Conservation (phyloP, 345 rosid species). For the Mangifera indica region DNA sequence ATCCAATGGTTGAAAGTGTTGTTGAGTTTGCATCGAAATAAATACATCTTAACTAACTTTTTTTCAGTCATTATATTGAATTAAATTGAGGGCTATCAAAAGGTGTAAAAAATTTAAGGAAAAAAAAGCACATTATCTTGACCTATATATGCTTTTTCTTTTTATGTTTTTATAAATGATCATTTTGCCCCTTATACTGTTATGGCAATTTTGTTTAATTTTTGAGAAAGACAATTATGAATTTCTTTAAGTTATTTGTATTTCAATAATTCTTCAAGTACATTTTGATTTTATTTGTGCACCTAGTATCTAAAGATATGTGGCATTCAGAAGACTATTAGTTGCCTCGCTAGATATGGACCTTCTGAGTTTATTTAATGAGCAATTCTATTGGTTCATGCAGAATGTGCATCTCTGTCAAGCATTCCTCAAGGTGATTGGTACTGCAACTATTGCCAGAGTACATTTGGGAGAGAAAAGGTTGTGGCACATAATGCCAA, state of each 20-base stretch:
- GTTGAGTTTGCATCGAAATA: too few species aligned
- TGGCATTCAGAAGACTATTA: neutral
- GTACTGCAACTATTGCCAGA: slow-evolving; percentile 87
- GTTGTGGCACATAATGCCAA: slow-evolving; percentile 59
- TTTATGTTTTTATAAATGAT: too few species aligned
- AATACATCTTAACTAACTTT: too few species aligned
- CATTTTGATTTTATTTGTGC: neutral
- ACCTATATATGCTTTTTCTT: too few species aligned
- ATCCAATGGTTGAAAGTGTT: too few species aligned
- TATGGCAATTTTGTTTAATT: too few species aligned
- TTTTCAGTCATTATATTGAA: too few species aligned
- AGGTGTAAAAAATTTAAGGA: too few species aligned
- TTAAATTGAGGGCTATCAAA: too few species aligned
- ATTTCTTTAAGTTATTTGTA: neutral
- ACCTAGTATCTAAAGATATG: slow-evolving; percentile 5
- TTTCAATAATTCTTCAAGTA: neutral
- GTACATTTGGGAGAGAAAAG: slow-evolving; percentile 58
- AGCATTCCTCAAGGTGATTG: slow-evolving; percentile 79
- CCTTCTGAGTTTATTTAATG: slow-evolving; percentile 16
- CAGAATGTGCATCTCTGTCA: slow-evolving; percentile 78
- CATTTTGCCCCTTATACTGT: too few species aligned
- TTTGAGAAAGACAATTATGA: too few species aligned
- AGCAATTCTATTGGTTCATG: slow-evolving; percentile 30
- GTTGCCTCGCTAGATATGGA: slow-evolving; percentile 10
- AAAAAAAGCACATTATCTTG: too few species aligned